Conservation (phyloP, 2,329 filamentous ascomycete genomes). For the Lachnellula cervina region DNA sequence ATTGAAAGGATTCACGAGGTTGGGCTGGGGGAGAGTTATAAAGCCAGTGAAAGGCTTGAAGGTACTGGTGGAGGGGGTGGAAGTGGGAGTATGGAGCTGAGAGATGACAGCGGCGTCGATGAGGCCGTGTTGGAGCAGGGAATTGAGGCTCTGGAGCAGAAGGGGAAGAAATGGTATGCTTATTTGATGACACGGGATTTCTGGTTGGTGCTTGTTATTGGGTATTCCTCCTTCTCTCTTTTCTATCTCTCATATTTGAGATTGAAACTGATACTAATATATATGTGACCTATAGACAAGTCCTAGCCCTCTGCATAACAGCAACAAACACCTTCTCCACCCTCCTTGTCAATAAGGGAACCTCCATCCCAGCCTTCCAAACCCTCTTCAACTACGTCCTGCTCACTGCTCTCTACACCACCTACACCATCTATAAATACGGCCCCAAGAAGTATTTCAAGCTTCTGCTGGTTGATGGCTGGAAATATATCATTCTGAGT, state of each 20-base stretch:
- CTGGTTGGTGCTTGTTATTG: conserved; percentile 74
- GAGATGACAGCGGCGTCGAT: conserved; percentile 4
- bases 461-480: conserved; percentile 67
- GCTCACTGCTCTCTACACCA: conserved; percentile 75
- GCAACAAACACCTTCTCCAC: conserved; percentile 86
- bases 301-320: conserved; percentile 85
- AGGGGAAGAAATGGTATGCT: conserved; percentile 56
- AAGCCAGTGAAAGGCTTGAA: conserved; percentile 22
- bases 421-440: conserved; percentile 72
- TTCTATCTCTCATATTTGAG: not conserved
- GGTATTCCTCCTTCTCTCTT: conserved; percentile 40
- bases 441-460: conserved; percentile 66
- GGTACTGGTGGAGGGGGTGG: not conserved
- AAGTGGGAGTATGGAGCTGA: conserved; percentile 14
- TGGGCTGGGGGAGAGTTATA: conserved; percentile 15
- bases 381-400: conserved; percentile 92
- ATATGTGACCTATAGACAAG: conserved; percentile 47
- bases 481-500: conserved; percentile 89
- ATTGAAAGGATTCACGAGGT: conserved; percentile 16
- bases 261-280: too few species aligned
- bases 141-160: conserved; percentile 50
- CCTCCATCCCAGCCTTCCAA: conserved; percentile 90
- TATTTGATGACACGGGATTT: conserved; percentile 85
- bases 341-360: conserved; percentile 62
- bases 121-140: conserved; percentile 33